Evolutionary conservation across 495 filamentous ascomycete species (phyloP).

Genomic region (Aspergillus haitiensis): DNA sequence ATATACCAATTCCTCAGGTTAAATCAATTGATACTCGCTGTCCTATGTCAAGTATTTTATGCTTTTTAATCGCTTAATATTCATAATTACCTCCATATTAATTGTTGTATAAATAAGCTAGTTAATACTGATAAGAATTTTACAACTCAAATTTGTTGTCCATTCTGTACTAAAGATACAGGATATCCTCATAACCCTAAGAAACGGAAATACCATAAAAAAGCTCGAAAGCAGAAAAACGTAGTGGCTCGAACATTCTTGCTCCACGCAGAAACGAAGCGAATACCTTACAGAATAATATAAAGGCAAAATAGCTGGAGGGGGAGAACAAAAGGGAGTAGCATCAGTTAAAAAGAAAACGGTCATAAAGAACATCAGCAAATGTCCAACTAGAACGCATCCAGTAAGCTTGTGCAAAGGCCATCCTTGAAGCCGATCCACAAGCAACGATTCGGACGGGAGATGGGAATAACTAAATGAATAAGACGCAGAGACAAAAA

Average conservation of each 20-base stretch:
- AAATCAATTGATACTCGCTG: too few relatives aligned
- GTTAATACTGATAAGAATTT: background rate
- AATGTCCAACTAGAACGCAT: conserved; percentile 12
- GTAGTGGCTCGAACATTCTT: conserved; percentile 16
- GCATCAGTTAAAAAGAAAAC: conserved; percentile 6
- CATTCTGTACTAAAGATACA: conserved; percentile 21
- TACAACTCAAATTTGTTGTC: conserved; percentile 5
- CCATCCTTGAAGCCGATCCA: conserved; percentile 4
- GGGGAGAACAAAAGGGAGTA: background rate
- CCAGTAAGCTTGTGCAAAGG: conserved; percentile 12
- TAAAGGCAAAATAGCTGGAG: background rate
- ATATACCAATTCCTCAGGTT: too few relatives aligned
- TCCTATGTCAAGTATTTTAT: too few relatives aligned
- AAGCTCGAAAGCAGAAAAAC: conserved; percentile 4
- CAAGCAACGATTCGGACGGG: conserved; percentile 10
- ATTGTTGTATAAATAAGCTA: too few relatives aligned
- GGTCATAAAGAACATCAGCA: conserved; percentile 15
- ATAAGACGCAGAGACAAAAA: conserved; percentile 14
- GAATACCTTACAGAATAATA: conserved; percentile 11
- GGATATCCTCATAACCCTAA: conserved; percentile 9
- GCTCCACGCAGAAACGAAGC: conserved; percentile 14
- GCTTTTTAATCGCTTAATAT: too few relatives aligned
- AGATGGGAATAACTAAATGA: conserved; percentile 7
- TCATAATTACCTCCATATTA: too few relatives aligned
- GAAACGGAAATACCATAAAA: background rate